A percentile compares a stretch with the other conserved stretches of the same genome.
These are phyloP conservation scores for Adenanthera pavonina DNA, from an alignment of 306 rosid genomes.

Conservation along the genomic window DNA sequence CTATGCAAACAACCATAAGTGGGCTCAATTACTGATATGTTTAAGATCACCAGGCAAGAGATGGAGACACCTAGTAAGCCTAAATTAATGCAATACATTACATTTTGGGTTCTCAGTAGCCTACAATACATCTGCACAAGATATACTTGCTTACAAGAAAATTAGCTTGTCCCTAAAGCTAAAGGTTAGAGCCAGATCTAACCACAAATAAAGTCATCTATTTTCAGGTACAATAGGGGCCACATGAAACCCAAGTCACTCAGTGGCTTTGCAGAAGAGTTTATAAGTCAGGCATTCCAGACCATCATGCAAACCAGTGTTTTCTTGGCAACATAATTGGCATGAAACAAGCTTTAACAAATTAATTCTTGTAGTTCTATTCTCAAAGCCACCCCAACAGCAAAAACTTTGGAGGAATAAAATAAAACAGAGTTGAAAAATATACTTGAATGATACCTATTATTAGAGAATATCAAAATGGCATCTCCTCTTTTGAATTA, in stretches of 20 bases:
- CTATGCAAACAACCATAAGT: background rate
- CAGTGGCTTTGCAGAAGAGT: background rate
- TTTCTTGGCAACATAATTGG: background rate
- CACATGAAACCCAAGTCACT: background rate
- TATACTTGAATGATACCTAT: constrained; percentile 16
- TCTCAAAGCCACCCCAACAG: background rate
- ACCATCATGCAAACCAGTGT: constrained; percentile 1
- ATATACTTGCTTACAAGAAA: background rate
- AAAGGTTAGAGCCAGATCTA: background rate
- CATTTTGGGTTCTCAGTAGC: background rate
- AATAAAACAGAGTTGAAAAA: constrained; percentile 2
- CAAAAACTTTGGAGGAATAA: background rate
- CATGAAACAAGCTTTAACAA: background rate
- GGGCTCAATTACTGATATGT: background rate
- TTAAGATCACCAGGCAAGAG: background rate
- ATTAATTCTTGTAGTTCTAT: background rate
- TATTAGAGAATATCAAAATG: constrained; percentile 26
- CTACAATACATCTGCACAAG: background rate
- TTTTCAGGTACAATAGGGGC: background rate
- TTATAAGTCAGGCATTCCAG: background rate
- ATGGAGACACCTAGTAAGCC: background rate
- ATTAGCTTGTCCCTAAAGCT: background rate
- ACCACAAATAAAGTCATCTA: background rate
- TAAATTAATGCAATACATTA: background rate
- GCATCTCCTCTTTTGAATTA: constrained; percentile 16